Base-by-base conservation (phyloP, 768 basidiomycete genomes). In the Mycena crocata region DNA sequence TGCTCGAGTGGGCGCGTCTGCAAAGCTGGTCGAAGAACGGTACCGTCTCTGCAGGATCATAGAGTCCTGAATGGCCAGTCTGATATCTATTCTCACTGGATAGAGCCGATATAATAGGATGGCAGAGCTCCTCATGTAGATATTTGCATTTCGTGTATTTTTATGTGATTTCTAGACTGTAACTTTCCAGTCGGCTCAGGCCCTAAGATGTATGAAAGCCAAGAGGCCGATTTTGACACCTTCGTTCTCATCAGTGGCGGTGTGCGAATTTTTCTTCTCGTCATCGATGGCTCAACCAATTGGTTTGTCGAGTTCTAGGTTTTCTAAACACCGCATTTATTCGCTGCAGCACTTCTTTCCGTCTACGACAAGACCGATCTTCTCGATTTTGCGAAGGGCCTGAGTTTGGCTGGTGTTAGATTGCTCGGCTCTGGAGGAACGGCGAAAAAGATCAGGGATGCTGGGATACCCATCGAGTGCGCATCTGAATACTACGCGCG, bases 351-450 rank as follows among this genome's bases (percentile, higher is more conserved):
- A 24, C 82, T 99, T 60, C 82, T 99, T 56, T 98, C 96, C 32
- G 98, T 98, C 60, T 99, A 98, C 76, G 97, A 99, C 84, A 99
- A 99, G 82, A 87, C 92, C 54, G 88, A 90, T 74, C 88, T 99
- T 51, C 79, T 99, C 63, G 92, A 96, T 58, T 87, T 99, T 50
- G 98, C 98, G 26, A 86, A 88, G 71, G 93, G 90, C n/a, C 89
- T 99, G 64, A 84, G 88, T 63, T 84, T 85, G 54, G 87, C 90
- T 48, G 96, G 96, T 30, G 91, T 99, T 74, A 89, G 90, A 51
- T 87, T 99, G 14, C 82, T 99, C 21, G 98, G 96, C 55, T 98
- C 96, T 32, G 98, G 98, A 67, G 98, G 98, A 59, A 99, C 98
- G 15, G 96, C 98, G 39, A 99, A 97, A 82, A 94, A 93, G 80